Percentiles rank a stretch among this genome's conserved stretches.
phyloP scores from a whole-genome alignment of 192 early-diverging fungal species.

The Lobosporangium transversale region DNA sequence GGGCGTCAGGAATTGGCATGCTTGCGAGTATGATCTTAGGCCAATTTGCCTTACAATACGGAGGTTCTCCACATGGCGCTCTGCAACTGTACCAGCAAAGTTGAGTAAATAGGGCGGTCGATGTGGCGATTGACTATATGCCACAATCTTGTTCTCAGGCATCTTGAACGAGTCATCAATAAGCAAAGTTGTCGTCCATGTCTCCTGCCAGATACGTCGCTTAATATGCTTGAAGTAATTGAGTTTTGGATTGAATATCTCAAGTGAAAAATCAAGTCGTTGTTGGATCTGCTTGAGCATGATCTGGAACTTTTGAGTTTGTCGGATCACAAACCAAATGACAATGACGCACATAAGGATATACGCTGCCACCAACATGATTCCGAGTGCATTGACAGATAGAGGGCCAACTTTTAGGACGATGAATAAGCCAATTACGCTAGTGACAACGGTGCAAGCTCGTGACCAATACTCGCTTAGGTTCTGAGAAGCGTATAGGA shows the following conservation, averaged over 20 bases:
- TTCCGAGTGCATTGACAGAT: constrained; percentile 55
- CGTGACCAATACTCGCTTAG: constrained; percentile 59
- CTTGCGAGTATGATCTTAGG: constrained; percentile 55
- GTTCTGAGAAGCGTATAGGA: constrained; percentile 67
- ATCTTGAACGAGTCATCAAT: constrained; percentile 67
- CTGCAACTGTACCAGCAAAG: constrained; percentile 69
- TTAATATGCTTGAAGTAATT: constrained; percentile 57
- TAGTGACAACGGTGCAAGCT: constrained; percentile 53
- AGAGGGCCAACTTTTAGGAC: constrained; percentile 54
- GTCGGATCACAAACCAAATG: constrained; percentile 53
- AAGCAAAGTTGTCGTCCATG: constrained; percentile 71
- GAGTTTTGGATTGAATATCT: constrained; percentile 58
- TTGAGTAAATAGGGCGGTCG: constrained; percentile 76
- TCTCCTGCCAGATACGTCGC: constrained; percentile 74
- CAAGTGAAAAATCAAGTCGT: constrained; percentile 57
- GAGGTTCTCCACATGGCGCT: constrained; percentile 74
- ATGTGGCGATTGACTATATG: constrained; percentile 59
- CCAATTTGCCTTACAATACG: constrained; percentile 68
- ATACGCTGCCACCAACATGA: constrained; percentile 55
- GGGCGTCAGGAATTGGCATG: constrained; percentile 51
- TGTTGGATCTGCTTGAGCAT: constrained; percentile 59
- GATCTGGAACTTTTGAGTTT: constrained; percentile 50
- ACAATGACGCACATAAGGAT: constrained; percentile 51
- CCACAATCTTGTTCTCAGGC: constrained; percentile 59
- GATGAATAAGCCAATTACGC: constrained; percentile 64